These are phyloP conservation scores for Kockovaella imperatae DNA, from an alignment of 768 basidiomycete genomes.

Conservation along the genomic window DNA sequence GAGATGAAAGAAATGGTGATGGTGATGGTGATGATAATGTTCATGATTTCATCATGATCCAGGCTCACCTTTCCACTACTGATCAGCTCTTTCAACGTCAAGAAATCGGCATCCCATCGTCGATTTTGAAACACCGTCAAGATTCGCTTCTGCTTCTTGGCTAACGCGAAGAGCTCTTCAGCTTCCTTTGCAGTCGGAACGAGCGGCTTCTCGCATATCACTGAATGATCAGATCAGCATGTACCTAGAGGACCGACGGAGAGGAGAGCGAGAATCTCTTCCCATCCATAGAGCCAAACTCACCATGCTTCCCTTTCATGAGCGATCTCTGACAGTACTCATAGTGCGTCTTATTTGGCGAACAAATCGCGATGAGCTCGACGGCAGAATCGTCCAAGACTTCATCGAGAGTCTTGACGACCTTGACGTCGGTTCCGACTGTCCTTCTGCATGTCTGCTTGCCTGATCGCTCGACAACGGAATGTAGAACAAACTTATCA, in stretches of 20 bases:
- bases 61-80: slow-evolving; percentile 48
- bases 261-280: slow-evolving; percentile 56
- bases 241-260: slow-evolving; percentile 43
- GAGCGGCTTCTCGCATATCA: slow-evolving; percentile 38
- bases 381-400: slow-evolving; percentile 26
- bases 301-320: slow-evolving; percentile 31
- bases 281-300: slow-evolving; percentile 6
- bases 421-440: slow-evolving; percentile 15
- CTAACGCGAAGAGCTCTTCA: slow-evolving; percentile 23
- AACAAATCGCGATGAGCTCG: slow-evolving; percentile 45
- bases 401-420: slow-evolving; percentile 21
- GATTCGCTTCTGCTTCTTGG: slow-evolving; percentile 22
- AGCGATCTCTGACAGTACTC: slow-evolving; percentile 22
- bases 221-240: slow-evolving; percentile 47
- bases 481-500: slow-evolving; percentile 44
- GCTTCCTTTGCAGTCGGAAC: slow-evolving; percentile 26
- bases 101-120: slow-evolving; percentile 41
- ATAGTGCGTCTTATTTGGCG: slow-evolving; percentile 32
- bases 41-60: no score
- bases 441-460: slow-evolving; percentile 43
- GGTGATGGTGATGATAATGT: no score
- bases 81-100: slow-evolving; percentile 34
- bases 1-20: no score
- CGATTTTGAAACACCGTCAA: slow-evolving; percentile 40
- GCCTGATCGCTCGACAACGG: slow-evolving; percentile 47